Percentiles rank a stretch among this genome's conserved stretches.
phyloP scores from a whole-genome alignment of 805 yeast species.

The Saturnispora galanensis region DNA sequence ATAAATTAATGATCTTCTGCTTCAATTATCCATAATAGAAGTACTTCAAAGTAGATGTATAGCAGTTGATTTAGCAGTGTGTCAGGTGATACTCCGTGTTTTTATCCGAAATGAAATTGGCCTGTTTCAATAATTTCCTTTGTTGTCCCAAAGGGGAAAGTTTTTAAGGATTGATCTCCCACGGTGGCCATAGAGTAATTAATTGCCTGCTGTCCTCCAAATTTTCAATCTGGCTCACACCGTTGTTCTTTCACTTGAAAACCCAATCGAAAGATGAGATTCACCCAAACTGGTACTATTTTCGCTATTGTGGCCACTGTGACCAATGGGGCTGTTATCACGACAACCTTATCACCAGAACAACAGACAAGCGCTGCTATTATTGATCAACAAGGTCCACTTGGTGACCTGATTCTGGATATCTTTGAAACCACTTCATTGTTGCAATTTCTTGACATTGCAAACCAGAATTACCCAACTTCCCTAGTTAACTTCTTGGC shows the following conservation, averaged over 20 bases:
- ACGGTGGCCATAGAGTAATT: neutral
- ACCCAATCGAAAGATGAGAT: neutral
- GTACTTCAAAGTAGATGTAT: too few species aligned
- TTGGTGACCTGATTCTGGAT: slow-evolving; percentile 22
- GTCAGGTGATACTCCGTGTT: neutral
- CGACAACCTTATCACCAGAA: slow-evolving; percentile 18
- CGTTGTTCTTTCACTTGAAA: too few species aligned
- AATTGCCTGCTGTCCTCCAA: neutral
- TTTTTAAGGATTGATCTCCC: neutral
- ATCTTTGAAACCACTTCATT: neutral
- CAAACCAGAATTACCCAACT: slow-evolving; percentile 23
- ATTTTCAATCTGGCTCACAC: too few species aligned
- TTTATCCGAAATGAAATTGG: neutral
- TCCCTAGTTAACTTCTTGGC: slow-evolving; percentile 23
- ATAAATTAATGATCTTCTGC: too few species aligned
- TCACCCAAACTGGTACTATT: neutral
- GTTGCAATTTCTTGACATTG: slow-evolving; percentile 23
- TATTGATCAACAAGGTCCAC: slow-evolving; percentile 16
- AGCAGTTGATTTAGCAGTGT: too few species aligned
- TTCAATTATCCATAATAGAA: too few species aligned
- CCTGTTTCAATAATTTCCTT: slow-evolving; percentile 7
- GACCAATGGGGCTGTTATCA: slow-evolving; percentile 1
- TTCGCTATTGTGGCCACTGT: neutral
- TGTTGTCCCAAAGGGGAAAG: slow-evolving; percentile 7
- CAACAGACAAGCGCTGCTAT: slow-evolving; percentile 27